Evolutionary conservation across 495 filamentous ascomycete genomes (phyloP).

Genomic region (Tricharina praecox): DNA sequence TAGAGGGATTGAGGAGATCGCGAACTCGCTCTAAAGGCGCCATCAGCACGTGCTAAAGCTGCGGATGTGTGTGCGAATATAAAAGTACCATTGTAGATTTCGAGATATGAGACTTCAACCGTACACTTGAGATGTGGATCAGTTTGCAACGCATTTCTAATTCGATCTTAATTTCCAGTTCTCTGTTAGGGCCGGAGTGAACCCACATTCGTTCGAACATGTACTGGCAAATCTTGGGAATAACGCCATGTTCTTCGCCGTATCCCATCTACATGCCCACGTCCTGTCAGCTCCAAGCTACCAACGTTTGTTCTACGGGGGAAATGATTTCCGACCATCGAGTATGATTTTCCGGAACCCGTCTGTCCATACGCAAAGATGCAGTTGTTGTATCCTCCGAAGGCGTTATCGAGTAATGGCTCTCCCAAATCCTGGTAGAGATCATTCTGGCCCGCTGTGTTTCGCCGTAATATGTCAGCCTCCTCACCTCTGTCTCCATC

Average conservation of each 20-base stretch:
- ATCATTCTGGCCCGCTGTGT: slow-evolving; percentile 57
- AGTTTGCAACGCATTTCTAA: slow-evolving; percentile 41
- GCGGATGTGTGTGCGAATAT: background rate
- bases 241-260: slow-evolving; percentile 87
- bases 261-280: slow-evolving; percentile 59
- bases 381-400: slow-evolving; percentile 98
- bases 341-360: slow-evolving; percentile 95
- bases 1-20: slow-evolving; percentile 88
- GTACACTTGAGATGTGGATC: slow-evolving; percentile 73
- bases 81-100: slow-evolving; percentile 68
- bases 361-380: slow-evolving; percentile 99
- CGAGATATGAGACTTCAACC: slow-evolving; percentile 95
- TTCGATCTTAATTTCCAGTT: background rate
- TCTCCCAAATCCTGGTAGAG: slow-evolving; percentile 75
- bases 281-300: slow-evolving; percentile 12
- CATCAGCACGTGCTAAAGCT: slow-evolving; percentile 4
- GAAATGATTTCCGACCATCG: slow-evolving; percentile 42
- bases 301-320: slow-evolving; percentile 1
- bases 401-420: slow-evolving; percentile 93
- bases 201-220: slow-evolving; percentile 76
- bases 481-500: background rate
- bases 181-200: background rate
- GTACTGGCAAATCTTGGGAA: slow-evolving; percentile 91
- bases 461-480: background rate
- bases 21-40: slow-evolving; percentile 55